Evolutionary conservation across 176 grass and related monocot genomes (phyloP), one percentile per base, ranked within the genome.

Genomic region (Poa annua): DNA sequence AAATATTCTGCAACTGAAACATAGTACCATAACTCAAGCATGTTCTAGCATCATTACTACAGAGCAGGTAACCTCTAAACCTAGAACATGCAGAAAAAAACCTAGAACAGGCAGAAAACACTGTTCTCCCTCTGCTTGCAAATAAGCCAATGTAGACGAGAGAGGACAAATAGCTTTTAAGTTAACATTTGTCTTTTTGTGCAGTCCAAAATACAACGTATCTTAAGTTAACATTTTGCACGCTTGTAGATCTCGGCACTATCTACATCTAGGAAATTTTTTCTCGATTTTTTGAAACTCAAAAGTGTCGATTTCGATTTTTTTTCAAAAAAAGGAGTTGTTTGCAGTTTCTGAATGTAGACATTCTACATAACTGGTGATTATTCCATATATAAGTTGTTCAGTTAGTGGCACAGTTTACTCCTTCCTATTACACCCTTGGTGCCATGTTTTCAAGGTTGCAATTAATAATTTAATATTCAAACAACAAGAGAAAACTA

Each of bases 41-140:
- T 73, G 70, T 29, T 50, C 44, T 73, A 50, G 21, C 25, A 48
- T 50, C 22, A 74, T 33, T 74, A 16, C 24, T 74, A 32, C 4
- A 74, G 45, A 51, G 26, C 45, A 74, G 44, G 19, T 50, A 48
- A 50, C 44, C 45, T 50, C 29, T 29, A 29, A 74, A 49, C 71
- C 24, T 51, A 51, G 71, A 51, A 74, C 44, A 74, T 24, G 45
- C 24, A 51, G 71, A 74, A 73, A 74, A 50, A 29, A 74, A 49
- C 71, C 24, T 51, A 51, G 71, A 51, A 74, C 44, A 74, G 45
- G 45, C 24, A 51, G 71, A 74, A 73, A 74, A 50, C 15, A 50
- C 13, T 17, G 70, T 32, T 51, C 13, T 32, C 70, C 6, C 24
- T 74, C 44, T 10, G 71, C 11, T 73, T 29, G 25, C 71, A 74